These are phyloP conservation scores for Letharia lupina DNA, from an alignment of 495 filamentous ascomycete genomes.

Conservation along the genomic window DNA sequence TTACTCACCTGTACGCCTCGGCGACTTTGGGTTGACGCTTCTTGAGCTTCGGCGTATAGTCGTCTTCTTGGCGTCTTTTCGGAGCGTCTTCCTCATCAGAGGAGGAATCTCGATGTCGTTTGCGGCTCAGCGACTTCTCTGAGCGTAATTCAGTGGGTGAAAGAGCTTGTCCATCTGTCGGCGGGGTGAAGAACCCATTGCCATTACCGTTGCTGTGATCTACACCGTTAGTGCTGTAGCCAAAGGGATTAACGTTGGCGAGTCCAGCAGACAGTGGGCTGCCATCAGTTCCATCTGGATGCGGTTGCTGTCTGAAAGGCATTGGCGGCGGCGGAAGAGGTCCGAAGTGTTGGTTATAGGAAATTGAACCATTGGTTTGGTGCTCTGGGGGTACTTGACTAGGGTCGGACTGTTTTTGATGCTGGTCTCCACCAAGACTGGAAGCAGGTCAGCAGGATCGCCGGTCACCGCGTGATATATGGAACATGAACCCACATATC, in stretches of 20 bases:
- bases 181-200: slow-evolving; percentile 12
- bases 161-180: slow-evolving; percentile 9
- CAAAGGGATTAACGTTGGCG: slow-evolving; percentile 6
- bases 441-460: background rate
- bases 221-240: background rate
- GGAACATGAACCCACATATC: slow-evolving; percentile 1
- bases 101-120: slow-evolving; percentile 19
- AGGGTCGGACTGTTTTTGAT: background rate
- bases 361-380: background rate
- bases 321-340: slow-evolving; percentile 20
- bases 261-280: slow-evolving; percentile 16
- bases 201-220: slow-evolving; percentile 5
- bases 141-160: slow-evolving; percentile 20
- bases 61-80: slow-evolving; percentile 26
- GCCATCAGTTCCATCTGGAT: slow-evolving; percentile 11
- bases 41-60: slow-evolving; percentile 24
- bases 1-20: slow-evolving; percentile 25
- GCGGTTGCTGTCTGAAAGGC: slow-evolving; percentile 15
- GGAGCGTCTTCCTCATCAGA: slow-evolving; percentile 24
- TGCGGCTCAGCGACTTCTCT: slow-evolving; percentile 18
- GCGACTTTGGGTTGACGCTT: slow-evolving; percentile 27
- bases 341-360: slow-evolving; percentile 2
- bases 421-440: background rate
- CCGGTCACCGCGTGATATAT: background rate
- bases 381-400: background rate